Evolutionary conservation across 2,329 filamentous ascomycete genomes (phyloP).

Genomic region (Arthrocladium fulminans): DNA sequence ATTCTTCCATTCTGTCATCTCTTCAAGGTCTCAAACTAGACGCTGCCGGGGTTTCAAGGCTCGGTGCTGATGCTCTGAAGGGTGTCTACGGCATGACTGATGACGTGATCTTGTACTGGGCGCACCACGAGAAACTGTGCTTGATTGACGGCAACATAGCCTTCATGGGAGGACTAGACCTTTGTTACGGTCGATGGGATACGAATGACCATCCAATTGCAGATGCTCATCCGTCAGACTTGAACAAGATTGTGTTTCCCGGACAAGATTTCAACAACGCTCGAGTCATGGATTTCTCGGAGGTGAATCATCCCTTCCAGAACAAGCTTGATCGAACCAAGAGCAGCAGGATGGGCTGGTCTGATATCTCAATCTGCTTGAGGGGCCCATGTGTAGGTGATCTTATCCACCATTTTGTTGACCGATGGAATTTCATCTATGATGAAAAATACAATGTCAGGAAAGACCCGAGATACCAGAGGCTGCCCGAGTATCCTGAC

Average conservation of each 20-base stretch:
- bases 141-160: slow-evolving; percentile 68
- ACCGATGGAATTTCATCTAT: slow-evolving; percentile 89
- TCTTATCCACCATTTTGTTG: slow-evolving; percentile 67
- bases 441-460: slow-evolving; percentile 66
- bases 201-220: slow-evolving; percentile 79
- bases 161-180: slow-evolving; percentile 86
- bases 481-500: slow-evolving; percentile 10
- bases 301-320: slow-evolving; percentile 68
- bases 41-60: slow-evolving; percentile 49
- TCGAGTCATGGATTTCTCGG: slow-evolving; percentile 67
- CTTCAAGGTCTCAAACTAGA: slow-evolving; percentile 49
- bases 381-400: slow-evolving; percentile 66
- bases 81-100: slow-evolving; percentile 73
- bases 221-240: slow-evolving; percentile 69
- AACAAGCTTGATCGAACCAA: slow-evolving; percentile 77
- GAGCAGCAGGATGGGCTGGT: slow-evolving; percentile 86
- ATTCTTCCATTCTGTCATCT: slow-evolving; percentile 47
- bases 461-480: slow-evolving; percentile 42
- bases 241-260: slow-evolving; percentile 70
- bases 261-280: slow-evolving; percentile 94
- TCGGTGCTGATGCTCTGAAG: slow-evolving; percentile 65
- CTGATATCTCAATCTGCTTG: slow-evolving; percentile 71
- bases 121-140: slow-evolving; percentile 86
- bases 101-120: slow-evolving; percentile 80
- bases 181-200: slow-evolving; percentile 84